Percentiles rank a stretch among this genome's conserved stretches.
These are phyloP conservation scores for Petrea volubilis DNA, from an alignment of 257 asterid species.

Conservation along the genomic window DNA sequence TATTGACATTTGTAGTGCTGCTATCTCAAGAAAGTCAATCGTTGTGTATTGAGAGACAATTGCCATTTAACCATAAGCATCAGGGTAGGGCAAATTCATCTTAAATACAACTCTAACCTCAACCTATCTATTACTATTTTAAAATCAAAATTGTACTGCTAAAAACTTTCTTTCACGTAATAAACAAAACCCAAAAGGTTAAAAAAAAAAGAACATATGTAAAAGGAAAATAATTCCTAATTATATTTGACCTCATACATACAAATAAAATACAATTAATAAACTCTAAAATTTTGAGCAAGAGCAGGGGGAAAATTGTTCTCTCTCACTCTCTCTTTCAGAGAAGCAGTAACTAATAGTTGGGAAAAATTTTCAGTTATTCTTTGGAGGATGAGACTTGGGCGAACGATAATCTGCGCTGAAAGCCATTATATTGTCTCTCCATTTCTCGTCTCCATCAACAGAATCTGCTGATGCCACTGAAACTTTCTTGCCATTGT, in stretches of 20 bases:
- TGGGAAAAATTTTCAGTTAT: slow-evolving; percentile 36
- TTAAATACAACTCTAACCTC: too few relatives aligned
- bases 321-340: slow-evolving; percentile 14
- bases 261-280: slow-evolving; percentile 8
- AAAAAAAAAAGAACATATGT: too few relatives aligned
- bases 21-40: too few relatives aligned
- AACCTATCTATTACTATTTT: too few relatives aligned
- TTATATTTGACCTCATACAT: slow-evolving; percentile 24
- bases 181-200: too few relatives aligned
- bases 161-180: too few relatives aligned
- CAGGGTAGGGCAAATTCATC: too few relatives aligned
- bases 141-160: too few relatives aligned
- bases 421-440: slow-evolving; percentile 42
- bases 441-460: slow-evolving; percentile 28
- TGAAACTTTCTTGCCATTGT: slow-evolving; percentile 10
- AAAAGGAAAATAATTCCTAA: not conserved
- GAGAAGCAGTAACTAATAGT: not conserved
- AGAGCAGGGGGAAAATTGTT: slow-evolving; percentile 42
- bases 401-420: slow-evolving; percentile 65
- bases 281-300: slow-evolving; percentile 20
- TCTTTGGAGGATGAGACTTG: slow-evolving; percentile 67
- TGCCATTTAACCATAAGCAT: too few relatives aligned
- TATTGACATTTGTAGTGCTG: too few relatives aligned
- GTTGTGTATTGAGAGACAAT: too few relatives aligned
- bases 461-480: not conserved